Percentiles rank a stretch among this genome's conserved stretches.
Evolutionary conservation across 495 filamentous ascomycete genomes (phyloP).

Genomic region (Penicillium riverlandense): DNA sequence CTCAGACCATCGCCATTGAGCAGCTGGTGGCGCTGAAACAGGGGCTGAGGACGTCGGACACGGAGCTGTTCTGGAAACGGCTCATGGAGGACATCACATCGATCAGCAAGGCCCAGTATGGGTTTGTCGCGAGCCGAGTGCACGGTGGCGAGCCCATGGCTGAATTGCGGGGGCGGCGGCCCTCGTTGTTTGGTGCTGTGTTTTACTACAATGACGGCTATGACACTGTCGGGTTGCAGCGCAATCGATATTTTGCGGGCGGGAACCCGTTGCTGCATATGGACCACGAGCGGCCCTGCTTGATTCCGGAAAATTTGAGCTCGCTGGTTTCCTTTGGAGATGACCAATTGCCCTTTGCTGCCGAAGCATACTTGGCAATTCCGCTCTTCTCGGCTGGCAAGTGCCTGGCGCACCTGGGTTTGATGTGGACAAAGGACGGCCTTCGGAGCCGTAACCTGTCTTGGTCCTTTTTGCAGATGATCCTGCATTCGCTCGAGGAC

Average conservation of each 20-base stretch:
- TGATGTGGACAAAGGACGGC: constrained; percentile 66
- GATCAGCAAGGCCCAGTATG: constrained; percentile 61
- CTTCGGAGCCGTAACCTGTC: constrained; percentile 47
- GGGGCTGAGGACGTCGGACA: constrained; percentile 44
- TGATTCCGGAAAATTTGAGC: constrained; percentile 58
- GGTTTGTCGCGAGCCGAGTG: constrained; percentile 63
- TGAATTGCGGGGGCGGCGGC: constrained; percentile 35
- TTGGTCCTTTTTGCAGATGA: constrained; percentile 68
- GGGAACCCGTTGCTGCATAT: constrained; percentile 61
- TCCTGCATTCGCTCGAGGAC: constrained; percentile 71
- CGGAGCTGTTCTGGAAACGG: constrained; percentile 59
- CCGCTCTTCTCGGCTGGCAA: constrained; percentile 64
- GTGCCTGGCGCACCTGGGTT: constrained; percentile 67
- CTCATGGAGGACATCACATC: constrained; percentile 60
- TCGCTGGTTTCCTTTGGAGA: constrained; percentile 54
- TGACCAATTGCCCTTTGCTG: constrained; percentile 51
- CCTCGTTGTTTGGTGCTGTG: constrained; percentile 59
- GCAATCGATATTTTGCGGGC: constrained; percentile 59
- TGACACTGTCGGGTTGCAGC: constrained; percentile 44
- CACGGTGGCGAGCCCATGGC: constrained; percentile 46
- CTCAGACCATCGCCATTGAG: constrained; percentile 58
- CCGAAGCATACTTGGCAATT: constrained; percentile 66
- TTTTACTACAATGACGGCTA: constrained; percentile 64
- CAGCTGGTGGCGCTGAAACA: constrained; percentile 56
- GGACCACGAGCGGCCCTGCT: constrained; percentile 66